These are phyloP conservation scores for Trichoderma gracile DNA, from an alignment of 2,329 filamentous ascomycete genomes.

Conservation along the genomic window DNA sequence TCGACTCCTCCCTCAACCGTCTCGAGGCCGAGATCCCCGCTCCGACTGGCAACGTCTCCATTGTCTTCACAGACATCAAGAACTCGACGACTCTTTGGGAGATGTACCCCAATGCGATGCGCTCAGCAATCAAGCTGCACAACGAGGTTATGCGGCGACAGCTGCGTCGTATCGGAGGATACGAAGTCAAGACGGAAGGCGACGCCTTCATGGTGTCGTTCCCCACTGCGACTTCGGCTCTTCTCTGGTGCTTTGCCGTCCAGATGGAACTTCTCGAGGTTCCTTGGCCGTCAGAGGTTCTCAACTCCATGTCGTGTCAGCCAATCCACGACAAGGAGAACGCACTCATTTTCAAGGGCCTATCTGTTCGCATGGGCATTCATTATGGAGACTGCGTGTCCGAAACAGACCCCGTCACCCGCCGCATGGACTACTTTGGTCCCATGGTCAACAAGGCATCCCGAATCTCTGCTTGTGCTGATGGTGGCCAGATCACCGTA, in stretches of 20 bases:
- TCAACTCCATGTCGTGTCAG: constrained; percentile 82
- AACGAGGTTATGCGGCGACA: constrained; percentile 96
- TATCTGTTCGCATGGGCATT: constrained; percentile 96
- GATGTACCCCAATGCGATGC: constrained; percentile 91
- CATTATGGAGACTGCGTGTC: constrained; percentile 95
- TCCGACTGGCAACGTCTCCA: constrained; percentile 84
- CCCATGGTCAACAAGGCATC: constrained; percentile 98
- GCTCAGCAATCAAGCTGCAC: constrained; percentile 94
- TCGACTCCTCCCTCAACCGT: constrained; percentile 82
- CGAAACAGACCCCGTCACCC: constrained; percentile 92
- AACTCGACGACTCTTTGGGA: constrained; percentile 97
- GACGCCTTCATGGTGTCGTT: constrained; percentile 99
- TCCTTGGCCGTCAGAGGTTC: constrained; percentile 88
- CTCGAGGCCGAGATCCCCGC: constrained; percentile 89
- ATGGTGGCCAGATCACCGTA: constrained; percentile 95
- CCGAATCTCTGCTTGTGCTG: constrained; percentile 89
- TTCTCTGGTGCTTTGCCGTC: constrained; percentile 95
- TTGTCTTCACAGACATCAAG: constrained; percentile 99
- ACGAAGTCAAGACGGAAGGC: constrained; percentile 99
- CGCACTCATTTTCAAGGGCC: constrained; percentile 85
- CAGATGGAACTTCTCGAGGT: constrained; percentile 86
- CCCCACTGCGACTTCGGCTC: constrained; percentile 87
- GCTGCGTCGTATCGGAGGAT: constrained; percentile 88
- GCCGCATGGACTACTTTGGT: constrained; percentile 98
- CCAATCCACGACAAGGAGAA: constrained; percentile 80